Evolutionary conservation across 805 yeast species (phyloP), one percentile per base, ranked within the genome.

Genomic region (Suhomyces vadensis): DNA sequence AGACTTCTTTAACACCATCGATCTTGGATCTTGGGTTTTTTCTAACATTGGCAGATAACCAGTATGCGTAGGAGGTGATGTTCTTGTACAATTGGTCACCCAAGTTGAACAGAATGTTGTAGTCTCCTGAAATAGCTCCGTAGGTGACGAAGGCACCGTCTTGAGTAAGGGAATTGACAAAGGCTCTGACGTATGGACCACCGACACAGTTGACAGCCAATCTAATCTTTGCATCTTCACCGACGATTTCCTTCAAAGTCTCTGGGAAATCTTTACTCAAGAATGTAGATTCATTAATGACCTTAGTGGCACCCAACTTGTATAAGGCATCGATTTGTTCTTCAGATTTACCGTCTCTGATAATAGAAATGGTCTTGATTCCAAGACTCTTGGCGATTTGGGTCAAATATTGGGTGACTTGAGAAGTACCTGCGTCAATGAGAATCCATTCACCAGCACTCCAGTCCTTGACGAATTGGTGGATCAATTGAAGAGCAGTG

Each of bases 1-100:
- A 69, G 33, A 89, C 69, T 25, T 72, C 78, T 6, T 67, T 50
- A 23, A 87, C 71, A n/a, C 84, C 77, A 3, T 70, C 67, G 31
- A 73, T 70, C 60, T 85, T 85, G 25, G 74, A 71, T 24, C 74
- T 73, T 3, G 94, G 92, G 53, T 85, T 31, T 3, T 25, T 35
- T 19, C 40, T 39, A 35, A 51, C 53, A 43, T 63, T 64, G 13
- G 56, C 44, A 24, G 64, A 62, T 35, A 65, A 53, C 70, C 71
- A 66, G 53, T 61, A 66, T 13, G 66, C 57, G 14, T 43, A 52
- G 23, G 62, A 51, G 13, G 61, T 54, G 41, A 65, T 50, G 46
- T 65, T 62, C 43, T 64, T 65, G 49, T 54, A 63, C 44, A 66
- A 57, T 42, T 64, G 70, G 6, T 50, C 49, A 1, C 49, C 50